phyloP scores from a whole-genome alignment of 2,329 filamentous ascomycete genomes.

The Aspergillus carbonarius region DNA sequence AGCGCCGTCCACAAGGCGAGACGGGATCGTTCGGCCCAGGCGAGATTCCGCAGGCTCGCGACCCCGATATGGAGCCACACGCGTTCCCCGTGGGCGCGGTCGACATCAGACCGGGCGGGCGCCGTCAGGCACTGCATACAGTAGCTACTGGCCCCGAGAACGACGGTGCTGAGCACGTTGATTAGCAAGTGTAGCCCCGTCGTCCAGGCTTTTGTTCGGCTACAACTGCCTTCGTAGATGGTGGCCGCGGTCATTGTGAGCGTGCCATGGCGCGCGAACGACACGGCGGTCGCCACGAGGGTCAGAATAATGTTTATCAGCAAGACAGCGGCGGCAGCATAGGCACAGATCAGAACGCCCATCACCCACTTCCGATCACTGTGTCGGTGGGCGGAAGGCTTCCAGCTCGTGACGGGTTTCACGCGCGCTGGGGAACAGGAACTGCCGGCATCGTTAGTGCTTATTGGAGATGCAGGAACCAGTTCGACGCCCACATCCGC shows the following conservation, averaged over 20 bases:
- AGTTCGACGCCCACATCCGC: background rate
- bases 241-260: background rate
- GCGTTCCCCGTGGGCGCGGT: constrained; percentile 45
- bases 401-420: background rate
- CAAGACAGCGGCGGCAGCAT: background rate
- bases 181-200: constrained; percentile 46
- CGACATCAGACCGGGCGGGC: constrained; percentile 51
- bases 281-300: background rate
- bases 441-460: background rate
- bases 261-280: background rate
- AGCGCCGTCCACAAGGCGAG: constrained; percentile 15
- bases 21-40: constrained; percentile 30
- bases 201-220: constrained; percentile 5
- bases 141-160: constrained; percentile 52
- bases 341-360: background rate
- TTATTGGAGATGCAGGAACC: background rate
- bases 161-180: constrained; percentile 48
- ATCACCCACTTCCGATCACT: background rate
- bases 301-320: background rate
- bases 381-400: background rate
- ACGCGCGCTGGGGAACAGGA: background rate
- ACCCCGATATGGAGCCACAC: constrained; percentile 49
- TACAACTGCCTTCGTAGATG: background rate
- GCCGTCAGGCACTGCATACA: constrained; percentile 54
- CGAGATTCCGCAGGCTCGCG: constrained; percentile 30